phyloP scores from a whole-genome alignment of 2,329 filamentous ascomycete genomes.

The Neophaeococcomyces mojaviensis region DNA sequence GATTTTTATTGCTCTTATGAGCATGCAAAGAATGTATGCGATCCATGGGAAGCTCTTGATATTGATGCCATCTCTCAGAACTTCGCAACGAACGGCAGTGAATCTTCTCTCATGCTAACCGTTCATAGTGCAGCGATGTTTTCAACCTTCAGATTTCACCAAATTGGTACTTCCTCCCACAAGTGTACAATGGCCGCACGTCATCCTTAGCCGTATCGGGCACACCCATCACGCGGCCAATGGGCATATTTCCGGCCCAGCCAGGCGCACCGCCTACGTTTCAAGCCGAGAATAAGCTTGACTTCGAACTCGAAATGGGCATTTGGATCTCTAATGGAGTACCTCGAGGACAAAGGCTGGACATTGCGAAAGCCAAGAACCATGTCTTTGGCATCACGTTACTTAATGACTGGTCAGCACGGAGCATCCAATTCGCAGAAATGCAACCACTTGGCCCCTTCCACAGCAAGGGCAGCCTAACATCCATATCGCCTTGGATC shows the following conservation, averaged over 20 bases:
- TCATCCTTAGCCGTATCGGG: slow-evolving; percentile 9
- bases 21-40: slow-evolving; percentile 10
- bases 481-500: slow-evolving; percentile 53
- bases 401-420: slow-evolving; percentile 31
- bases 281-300: slow-evolving; percentile 34
- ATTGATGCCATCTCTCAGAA: background rate
- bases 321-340: slow-evolving; percentile 38
- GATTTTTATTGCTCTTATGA: slow-evolving; percentile 15
- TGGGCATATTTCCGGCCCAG: slow-evolving; percentile 32
- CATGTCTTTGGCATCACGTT: slow-evolving; percentile 58
- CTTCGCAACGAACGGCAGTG: background rate
- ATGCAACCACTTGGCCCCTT: slow-evolving; percentile 55
- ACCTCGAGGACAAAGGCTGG: slow-evolving; percentile 30
- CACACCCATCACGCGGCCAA: slow-evolving; percentile 40
- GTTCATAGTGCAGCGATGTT: slow-evolving; percentile 5
- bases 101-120: background rate
- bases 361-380: slow-evolving; percentile 38
- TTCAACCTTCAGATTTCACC: slow-evolving; percentile 4
- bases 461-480: slow-evolving; percentile 53
- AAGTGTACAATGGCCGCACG: slow-evolving; percentile 15
- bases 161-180: slow-evolving; percentile 10
- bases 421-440: slow-evolving; percentile 54
- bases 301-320: slow-evolving; percentile 46
- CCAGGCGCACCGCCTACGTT: slow-evolving; percentile 21
- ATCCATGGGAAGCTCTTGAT: background rate